phyloP scores from a whole-genome alignment of 306 rosid species.

The Citrullus amarus region DNA sequence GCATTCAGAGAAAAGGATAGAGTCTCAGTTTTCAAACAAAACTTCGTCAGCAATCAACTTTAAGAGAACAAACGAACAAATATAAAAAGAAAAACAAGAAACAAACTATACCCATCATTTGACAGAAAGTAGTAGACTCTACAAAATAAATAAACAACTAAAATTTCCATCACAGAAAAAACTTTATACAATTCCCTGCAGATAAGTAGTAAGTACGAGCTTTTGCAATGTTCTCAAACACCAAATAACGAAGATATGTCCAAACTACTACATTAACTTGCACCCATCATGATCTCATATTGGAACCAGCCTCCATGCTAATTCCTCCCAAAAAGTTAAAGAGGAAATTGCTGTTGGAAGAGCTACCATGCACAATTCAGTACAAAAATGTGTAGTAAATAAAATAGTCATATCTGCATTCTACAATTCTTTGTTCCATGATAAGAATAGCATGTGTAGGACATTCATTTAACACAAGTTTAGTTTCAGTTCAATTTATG shows the following conservation, averaged over 20 bases:
- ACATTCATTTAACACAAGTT: conserved; percentile 11
- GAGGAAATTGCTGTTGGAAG: conserved; percentile 17
- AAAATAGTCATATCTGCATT: conserved; percentile 30
- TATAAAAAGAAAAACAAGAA: no score
- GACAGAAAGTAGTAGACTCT: not conserved
- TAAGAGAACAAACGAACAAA: no score
- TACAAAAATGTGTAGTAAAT: conserved; percentile 18
- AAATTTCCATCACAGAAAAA: not conserved
- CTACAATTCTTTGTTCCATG: conserved; percentile 13
- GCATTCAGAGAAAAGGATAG: no score
- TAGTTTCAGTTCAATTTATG: not conserved
- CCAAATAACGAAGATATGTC: not conserved
- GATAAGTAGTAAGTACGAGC: not conserved
- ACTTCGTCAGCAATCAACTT: no score
- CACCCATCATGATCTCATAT: not conserved
- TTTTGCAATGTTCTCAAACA: not conserved
- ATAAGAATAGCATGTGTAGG: conserved; percentile 4
- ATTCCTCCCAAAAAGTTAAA: conserved; percentile 9
- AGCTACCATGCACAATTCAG: conserved; percentile 50
- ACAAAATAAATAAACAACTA: not conserved
- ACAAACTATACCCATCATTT: no score
- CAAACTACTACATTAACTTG: not conserved
- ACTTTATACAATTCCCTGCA: not conserved
- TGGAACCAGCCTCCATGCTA: not conserved
- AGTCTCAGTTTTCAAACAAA: no score